Conservation (phyloP, 108 stramenopile genomes). For the Skeletonema tropicum region DNA sequence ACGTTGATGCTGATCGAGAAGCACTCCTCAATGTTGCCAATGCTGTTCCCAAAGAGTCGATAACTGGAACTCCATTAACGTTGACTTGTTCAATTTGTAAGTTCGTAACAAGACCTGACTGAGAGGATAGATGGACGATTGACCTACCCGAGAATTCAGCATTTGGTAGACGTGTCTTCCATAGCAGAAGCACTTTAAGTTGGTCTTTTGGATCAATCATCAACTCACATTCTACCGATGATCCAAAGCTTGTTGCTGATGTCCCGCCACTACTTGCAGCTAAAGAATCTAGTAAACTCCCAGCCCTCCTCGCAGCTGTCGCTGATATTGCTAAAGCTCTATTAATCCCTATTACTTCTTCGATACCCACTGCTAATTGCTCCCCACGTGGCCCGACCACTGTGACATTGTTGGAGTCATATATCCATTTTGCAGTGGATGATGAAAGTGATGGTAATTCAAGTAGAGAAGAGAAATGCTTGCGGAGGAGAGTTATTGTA, state of each 20-base stretch:
- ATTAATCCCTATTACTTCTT: constrained; percentile 37
- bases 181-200: constrained; percentile 30
- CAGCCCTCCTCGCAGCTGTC: constrained; percentile 33
- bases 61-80: constrained; percentile 28
- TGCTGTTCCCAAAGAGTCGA: constrained; percentile 33
- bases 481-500: constrained; percentile 34
- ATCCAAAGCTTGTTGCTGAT: neutral
- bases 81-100: constrained; percentile 34
- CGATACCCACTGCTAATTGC: constrained; percentile 36
- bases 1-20: constrained; percentile 24
- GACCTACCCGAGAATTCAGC: constrained; percentile 41
- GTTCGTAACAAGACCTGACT: constrained; percentile 32
- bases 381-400: constrained; percentile 36
- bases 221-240: constrained; percentile 40
- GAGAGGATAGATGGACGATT: constrained; percentile 6
- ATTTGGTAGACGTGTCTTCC: constrained; percentile 38
- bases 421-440: constrained; percentile 20
- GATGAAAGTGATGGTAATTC: constrained; percentile 13
- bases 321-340: constrained; percentile 36
- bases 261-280: constrained; percentile 13
- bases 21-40: constrained; percentile 35
- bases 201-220: constrained; percentile 38
- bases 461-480: constrained; percentile 33
- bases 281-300: constrained; percentile 33
- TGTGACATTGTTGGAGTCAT: constrained; percentile 25